phyloP scores from a whole-genome alignment of 805 yeast genomes.

The Yamadazyma sp. region DNA sequence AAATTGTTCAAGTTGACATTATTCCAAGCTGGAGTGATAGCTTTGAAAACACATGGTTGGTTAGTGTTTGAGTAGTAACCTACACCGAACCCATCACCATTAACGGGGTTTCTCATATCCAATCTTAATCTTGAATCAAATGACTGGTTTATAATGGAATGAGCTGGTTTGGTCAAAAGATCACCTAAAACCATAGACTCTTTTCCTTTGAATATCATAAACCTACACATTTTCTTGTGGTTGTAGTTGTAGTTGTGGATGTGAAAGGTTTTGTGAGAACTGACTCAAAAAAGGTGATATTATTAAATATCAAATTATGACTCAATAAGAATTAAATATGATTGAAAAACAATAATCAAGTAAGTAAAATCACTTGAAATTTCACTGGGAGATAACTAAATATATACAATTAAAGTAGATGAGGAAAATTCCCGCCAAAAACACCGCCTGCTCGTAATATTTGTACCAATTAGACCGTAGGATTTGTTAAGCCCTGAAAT shows the following conservation, averaged over 20 bases:
- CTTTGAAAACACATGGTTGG: conserved; percentile 90
- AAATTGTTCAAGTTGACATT: conserved; percentile 83
- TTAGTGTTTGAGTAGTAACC: conserved; percentile 68
- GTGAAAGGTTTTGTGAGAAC: too few species aligned
- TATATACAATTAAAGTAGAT: too few species aligned
- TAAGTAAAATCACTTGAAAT: too few species aligned
- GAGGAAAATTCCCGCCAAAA: too few species aligned
- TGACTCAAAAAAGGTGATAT: too few species aligned
- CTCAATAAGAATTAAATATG: too few species aligned
- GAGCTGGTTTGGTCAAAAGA: conserved; percentile 90
- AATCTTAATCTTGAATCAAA: conserved; percentile 86
- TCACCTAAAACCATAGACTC: conserved; percentile 86
- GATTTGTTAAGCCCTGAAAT: too few species aligned
- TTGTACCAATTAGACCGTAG: too few species aligned
- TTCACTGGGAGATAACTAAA: too few species aligned
- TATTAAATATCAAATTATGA: too few species aligned
- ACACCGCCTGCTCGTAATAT: too few species aligned
- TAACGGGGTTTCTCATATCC: conserved; percentile 87
- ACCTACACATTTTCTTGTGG: conserved; percentile 80
- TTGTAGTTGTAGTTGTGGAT: background rate
- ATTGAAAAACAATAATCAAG: too few species aligned
- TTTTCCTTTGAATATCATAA: conserved; percentile 85
- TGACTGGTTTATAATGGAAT: conserved; percentile 93
- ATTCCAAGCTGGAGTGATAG: conserved; percentile 98
- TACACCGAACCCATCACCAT: conserved; percentile 98